A percentile compares a stretch with the other conserved stretches of the same genome.
Evolutionary conservation across 73 alveolate species (phyloP).

Genomic region (Paramecium caudatum): DNA sequence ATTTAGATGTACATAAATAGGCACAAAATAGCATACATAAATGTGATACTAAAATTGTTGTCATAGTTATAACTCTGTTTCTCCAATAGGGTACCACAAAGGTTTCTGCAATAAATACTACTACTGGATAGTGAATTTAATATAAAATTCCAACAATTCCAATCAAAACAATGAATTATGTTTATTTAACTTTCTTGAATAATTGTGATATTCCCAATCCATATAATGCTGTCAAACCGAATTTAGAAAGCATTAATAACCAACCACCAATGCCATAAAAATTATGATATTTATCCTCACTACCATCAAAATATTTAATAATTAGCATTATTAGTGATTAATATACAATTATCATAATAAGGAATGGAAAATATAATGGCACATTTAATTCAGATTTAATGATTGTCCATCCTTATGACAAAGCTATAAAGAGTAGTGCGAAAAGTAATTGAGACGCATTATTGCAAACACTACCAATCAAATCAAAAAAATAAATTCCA

Average conservation of each 20-base stretch:
- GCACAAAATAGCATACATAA: constrained; percentile 45
- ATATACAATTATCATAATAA: background rate
- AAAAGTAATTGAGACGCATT: background rate
- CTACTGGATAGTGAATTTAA: constrained; percentile 22
- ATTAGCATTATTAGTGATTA: background rate
- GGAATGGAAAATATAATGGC: background rate
- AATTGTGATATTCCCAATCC: background rate
- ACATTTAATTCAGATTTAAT: background rate
- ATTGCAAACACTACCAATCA: background rate
- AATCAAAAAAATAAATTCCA: constrained; percentile 11
- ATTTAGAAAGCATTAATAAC: background rate
- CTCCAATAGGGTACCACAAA: constrained; percentile 63
- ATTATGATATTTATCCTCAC: constrained; percentile 62
- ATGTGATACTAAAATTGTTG: constrained; percentile 5
- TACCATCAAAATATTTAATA: constrained; percentile 39
- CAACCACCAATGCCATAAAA: constrained; percentile 67
- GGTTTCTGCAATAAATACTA: constrained; percentile 25
- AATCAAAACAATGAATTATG: background rate
- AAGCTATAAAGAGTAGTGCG: constrained; percentile 16
- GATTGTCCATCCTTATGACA: constrained; percentile 58
- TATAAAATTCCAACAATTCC: constrained; percentile 40
- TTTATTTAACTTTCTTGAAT: background rate
- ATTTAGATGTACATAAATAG: constrained; percentile 16
- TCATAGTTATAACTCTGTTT: constrained; percentile 54
- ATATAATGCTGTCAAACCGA: constrained; percentile 11